Base-by-base conservation (phyloP, 2,329 filamentous ascomycete genomes). In the Stemphylium beticola region DNA sequence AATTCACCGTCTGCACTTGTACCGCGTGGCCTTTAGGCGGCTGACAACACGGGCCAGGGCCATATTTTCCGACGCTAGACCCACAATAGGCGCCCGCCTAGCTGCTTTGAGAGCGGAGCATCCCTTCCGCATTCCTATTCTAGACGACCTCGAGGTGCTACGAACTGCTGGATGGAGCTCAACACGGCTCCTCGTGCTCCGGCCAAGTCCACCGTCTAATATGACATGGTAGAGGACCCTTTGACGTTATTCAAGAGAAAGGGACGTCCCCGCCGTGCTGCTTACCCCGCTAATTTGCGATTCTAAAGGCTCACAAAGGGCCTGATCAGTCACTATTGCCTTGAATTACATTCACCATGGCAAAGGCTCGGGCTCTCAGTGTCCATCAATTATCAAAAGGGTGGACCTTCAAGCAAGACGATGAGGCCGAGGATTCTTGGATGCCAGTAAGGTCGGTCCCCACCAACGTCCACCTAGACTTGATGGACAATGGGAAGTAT, bases 381-480 rank as follows among this genome's bases (percentile, higher is more conserved):
- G 57, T 64, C 31, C 67, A 75, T 37, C 64, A 71, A 49, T 64
- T 81, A 49, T 67, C 65, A 5, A 60, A 72, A 7, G 77, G 77
- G 40, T 81, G 79, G 79, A 57, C 66, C 10, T 80, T 81, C 73
- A 81, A 77, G 67, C 76, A 80, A 59, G 72, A 75, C 14, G 73
- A 78, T 51, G 72, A 78, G 53, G 57, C 71, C 17, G 66, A 78
- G 31, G 55, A 71, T 60, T 67, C 65, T n/a, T 81, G 79, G 79
- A 65, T 81, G 39, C 68, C 77, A 2, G 78, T 79, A 32, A 72
- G 74, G 39, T 70, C 62, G 39, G 77, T 81, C 6, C 79, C 79
- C 5, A 81, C 79, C 1, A 81, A 80, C 62, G 75, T 81, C 20
- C 79, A 81, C 58, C 64, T 80, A 42, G 79, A 81, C 55, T 66